Evolutionary conservation across 352 stramenopile genomes (phyloP).

Genomic region (Blastocystis sp.): DNA sequence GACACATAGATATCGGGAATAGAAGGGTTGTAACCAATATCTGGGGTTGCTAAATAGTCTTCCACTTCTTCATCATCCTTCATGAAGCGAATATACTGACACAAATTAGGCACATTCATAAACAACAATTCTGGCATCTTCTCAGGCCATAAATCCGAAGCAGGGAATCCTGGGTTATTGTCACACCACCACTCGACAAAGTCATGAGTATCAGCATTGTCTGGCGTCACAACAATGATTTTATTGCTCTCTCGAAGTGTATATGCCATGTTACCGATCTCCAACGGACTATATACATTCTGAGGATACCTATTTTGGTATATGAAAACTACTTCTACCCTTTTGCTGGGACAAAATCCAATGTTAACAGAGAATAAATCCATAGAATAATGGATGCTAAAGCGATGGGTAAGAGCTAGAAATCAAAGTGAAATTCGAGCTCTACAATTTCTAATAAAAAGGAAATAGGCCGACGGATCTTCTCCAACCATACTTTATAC

Average conservation of each 20-base stretch:
- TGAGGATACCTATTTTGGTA: constrained; percentile 18
- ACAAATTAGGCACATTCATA: constrained; percentile 58
- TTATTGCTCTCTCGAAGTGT: constrained; percentile 59
- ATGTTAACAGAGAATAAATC: constrained; percentile 61
- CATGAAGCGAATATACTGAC: constrained; percentile 65
- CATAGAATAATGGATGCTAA: constrained; percentile 63
- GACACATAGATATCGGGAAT: constrained; percentile 49
- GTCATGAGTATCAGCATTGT: constrained; percentile 6
- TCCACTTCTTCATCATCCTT: constrained; percentile 11
- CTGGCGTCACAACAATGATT: constrained; percentile 45
- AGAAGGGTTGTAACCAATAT: constrained; percentile 66
- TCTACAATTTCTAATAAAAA: constrained; percentile 67
- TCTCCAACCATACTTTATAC: constrained; percentile 67
- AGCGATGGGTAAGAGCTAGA: constrained; percentile 39
- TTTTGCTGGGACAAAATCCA: constrained; percentile 47
- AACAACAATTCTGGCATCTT: constrained; percentile 49
- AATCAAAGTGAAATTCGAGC: neutral
- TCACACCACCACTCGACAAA: constrained; percentile 62
- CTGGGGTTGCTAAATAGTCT: constrained; percentile 5
- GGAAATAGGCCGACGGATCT: constrained; percentile 60
- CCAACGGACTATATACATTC: neutral
- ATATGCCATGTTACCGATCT: constrained; percentile 41
- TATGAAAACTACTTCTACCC: neutral
- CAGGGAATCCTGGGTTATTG: constrained; percentile 60
- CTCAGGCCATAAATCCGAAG: constrained; percentile 31